Evolutionary conservation across 148 eudicot genomes (phyloP), one percentile per base, ranked within the genome.

Genomic region (Polygonum aviculare): DNA sequence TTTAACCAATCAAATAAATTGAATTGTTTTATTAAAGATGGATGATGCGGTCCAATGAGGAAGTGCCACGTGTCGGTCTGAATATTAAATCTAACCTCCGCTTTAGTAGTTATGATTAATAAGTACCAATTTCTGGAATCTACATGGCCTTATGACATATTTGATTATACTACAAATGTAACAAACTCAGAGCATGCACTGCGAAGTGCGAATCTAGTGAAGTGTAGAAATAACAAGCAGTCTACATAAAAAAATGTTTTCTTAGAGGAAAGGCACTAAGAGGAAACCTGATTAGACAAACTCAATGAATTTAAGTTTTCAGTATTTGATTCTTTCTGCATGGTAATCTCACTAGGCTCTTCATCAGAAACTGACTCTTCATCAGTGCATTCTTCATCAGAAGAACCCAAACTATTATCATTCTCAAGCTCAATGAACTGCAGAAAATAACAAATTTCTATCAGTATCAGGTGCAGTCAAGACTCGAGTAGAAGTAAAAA

Each of bases 341-440:
- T 22, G 26, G 44, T 67, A 67, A 67, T 22, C 45, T 67, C 72
- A 36, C 44, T 35, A 38, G 81, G 69, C 31, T 79, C 78, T 26
- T 76, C 84, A 57, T 55, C 73, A 33, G 41, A 78, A 33, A 36
- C 70, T 11, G 78, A 50, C 15, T 82, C 85, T 72, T 77, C 83
- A 77, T 77, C 84, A 12, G 80, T 71, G 14, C 47, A 31, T 26
- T 72, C 84, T 74, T 81, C 84, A 47, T 76, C 83, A 74, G 60
- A 75, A 14, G 75, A 75, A 12, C 49, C 79, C 75, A 59, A n/a
- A 50, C 63, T 76, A 45, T 22, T 22, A 62, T 69, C 82, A 47
- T 78, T 67, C 75, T 65, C 67, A 57, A 78, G 79, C 73, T 82
- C 78, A 67, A 79, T 84, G 74, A 79, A 79, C 87, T 84, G 81